phyloP scores from a whole-genome alignment of 805 yeast genomes.

The Cyberlindnera saturnus region DNA sequence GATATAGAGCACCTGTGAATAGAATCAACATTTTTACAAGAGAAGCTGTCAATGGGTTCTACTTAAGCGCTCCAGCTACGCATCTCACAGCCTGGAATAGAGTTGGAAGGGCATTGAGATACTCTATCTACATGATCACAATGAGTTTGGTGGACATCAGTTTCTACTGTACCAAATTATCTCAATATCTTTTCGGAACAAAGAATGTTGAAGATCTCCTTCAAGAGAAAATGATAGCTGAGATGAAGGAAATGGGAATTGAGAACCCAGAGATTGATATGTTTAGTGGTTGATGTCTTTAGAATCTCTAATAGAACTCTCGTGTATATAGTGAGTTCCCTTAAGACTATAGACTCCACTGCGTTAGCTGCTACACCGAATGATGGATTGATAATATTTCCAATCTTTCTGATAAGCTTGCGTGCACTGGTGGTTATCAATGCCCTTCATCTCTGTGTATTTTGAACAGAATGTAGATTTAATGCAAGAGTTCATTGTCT shows the following conservation, averaged over 20 bases:
- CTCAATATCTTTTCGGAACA: conserved; percentile 17
- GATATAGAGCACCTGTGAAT: conserved; percentile 69
- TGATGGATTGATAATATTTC: no score
- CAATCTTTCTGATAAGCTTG: no score
- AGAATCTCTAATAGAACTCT: no score
- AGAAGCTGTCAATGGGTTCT: conserved; percentile 38
- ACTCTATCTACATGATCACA: conserved; percentile 14
- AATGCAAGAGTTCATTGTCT: no score
- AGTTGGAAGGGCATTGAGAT: conserved; percentile 12
- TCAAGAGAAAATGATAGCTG: conserved; percentile 15
- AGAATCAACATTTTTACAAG: conserved; percentile 56
- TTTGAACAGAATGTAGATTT: no score
- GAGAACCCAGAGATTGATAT: conserved; percentile 21
- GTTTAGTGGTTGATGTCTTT: conserved; percentile 11
- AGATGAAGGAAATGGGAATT: conserved; percentile 22
- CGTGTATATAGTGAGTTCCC: no score
- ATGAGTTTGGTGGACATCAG: conserved; percentile 19
- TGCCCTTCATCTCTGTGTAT: no score
- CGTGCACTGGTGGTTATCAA: no score
- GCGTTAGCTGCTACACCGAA: no score
- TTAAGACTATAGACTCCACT: no score
- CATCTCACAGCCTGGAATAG: neutral
- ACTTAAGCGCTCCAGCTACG: conserved; percentile 13
- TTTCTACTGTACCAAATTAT: conserved; percentile 14
- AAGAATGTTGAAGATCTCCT: conserved; percentile 21